Conservation (phyloP, 2,329 filamentous ascomycete genomes). For the Aspergillus unguis region DNA sequence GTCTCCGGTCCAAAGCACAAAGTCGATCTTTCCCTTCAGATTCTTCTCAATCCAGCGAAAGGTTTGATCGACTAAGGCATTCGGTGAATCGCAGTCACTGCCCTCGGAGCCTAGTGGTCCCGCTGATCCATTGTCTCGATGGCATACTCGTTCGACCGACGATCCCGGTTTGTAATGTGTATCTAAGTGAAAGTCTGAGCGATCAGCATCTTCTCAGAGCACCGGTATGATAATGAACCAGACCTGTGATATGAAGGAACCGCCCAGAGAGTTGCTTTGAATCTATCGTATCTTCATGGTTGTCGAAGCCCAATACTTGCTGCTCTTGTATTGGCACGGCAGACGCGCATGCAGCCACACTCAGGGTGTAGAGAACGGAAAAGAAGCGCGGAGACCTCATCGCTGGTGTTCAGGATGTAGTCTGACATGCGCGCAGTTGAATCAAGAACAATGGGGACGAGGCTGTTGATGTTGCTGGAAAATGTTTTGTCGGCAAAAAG, state of each 20-base stretch:
- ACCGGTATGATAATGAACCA: slow-evolving; percentile 19
- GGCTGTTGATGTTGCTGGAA: too few relatives aligned
- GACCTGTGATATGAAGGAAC: slow-evolving; percentile 40
- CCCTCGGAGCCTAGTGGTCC: slow-evolving; percentile 82
- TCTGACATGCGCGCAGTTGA: too few relatives aligned
- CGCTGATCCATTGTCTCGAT: slow-evolving; percentile 71
- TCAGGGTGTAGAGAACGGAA: slow-evolving; percentile 12
- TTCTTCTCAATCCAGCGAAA: slow-evolving; percentile 83
- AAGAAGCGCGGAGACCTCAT: slow-evolving; percentile 19
- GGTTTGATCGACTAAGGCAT: slow-evolving; percentile 77
- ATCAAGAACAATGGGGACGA: too few relatives aligned
- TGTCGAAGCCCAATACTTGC: slow-evolving; percentile 16
- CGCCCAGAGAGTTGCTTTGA: slow-evolving; percentile 27
- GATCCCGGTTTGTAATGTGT: slow-evolving; percentile 77
- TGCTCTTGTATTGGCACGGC: slow-evolving; percentile 20
- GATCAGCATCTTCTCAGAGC: not conserved
- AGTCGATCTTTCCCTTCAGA: slow-evolving; percentile 75
- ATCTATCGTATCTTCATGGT: not conserved
- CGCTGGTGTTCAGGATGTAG: too few relatives aligned
- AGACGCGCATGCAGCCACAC: slow-evolving; percentile 15
- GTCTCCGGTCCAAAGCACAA: slow-evolving; percentile 90
- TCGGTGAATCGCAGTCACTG: slow-evolving; percentile 82
- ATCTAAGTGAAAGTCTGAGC: slow-evolving; percentile 84
- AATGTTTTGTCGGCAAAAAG: too few relatives aligned
- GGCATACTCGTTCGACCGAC: slow-evolving; percentile 70